Evolutionary conservation across 2,329 filamentous ascomycete species (phyloP).

Genomic region (Pestalotiopsis sp.): DNA sequence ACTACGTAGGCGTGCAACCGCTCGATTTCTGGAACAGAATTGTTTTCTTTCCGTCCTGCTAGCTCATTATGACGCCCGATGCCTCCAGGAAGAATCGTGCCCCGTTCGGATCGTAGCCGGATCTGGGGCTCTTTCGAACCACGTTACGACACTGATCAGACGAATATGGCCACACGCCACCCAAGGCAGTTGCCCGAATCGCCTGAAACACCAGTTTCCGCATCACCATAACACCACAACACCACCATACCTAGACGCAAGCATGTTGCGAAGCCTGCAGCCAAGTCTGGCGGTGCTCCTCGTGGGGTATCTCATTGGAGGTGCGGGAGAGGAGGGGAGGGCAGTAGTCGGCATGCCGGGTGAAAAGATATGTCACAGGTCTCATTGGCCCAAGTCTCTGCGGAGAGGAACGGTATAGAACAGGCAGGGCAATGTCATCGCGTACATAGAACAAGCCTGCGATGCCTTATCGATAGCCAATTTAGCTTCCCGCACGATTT

Average conservation of each 20-base stretch:
- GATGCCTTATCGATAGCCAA: conserved; percentile 6
- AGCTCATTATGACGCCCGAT: not conserved
- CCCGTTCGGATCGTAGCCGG: not conserved
- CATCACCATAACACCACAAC: conserved; percentile 2
- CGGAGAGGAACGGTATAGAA: not conserved
- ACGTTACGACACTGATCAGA: conserved; percentile 2
- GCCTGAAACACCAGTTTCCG: conserved; percentile 8
- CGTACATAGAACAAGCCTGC: not conserved
- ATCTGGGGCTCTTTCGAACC: conserved; percentile 1
- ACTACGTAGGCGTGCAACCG: not conserved
- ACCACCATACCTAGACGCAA: not conserved
- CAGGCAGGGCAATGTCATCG: not conserved
- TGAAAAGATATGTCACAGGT: not conserved
- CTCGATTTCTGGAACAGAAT: not conserved
- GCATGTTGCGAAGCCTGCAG: conserved; percentile 3
- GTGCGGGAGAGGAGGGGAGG: not conserved
- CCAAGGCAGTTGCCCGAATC: not conserved
- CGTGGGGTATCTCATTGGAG: not conserved
- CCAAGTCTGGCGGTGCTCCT: conserved; percentile 1
- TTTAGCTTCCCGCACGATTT: not conserved
- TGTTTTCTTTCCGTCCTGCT: not conserved
- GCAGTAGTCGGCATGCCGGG: not conserved
- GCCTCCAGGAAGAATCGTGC: not conserved
- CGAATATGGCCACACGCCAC: not conserved
- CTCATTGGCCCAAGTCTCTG: conserved; percentile 1